phyloP scores from a whole-genome alignment of 164 flowering plant genomes.

The Vitis rupestris region DNA sequence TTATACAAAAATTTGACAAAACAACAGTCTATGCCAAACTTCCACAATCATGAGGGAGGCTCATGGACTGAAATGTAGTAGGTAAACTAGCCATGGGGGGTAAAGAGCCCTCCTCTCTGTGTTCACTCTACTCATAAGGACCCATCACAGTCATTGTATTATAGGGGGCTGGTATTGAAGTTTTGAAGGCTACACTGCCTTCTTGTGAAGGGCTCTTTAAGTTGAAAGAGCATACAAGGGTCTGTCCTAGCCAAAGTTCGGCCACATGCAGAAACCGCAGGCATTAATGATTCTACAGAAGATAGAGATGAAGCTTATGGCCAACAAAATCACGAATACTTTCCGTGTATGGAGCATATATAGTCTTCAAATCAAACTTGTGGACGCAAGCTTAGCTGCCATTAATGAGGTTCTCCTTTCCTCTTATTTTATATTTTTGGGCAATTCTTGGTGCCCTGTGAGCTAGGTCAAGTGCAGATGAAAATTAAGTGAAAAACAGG shows the following conservation, averaged over 20 bases:
- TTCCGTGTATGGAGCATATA: not conserved
- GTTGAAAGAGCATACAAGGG: not conserved
- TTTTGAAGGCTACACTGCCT: too few species aligned
- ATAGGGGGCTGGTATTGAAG: too few species aligned
- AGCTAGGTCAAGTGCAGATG: not conserved
- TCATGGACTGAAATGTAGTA: too few species aligned
- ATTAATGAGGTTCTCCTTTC: not conserved
- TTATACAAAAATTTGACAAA: too few species aligned
- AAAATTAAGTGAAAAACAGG: too few species aligned
- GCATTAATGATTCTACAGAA: not conserved
- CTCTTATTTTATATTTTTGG: not conserved
- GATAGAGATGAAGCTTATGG: not conserved
- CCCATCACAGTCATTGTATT: too few species aligned
- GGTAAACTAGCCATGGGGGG: too few species aligned
- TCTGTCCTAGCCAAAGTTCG: not conserved
- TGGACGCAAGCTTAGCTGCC: constrained; percentile 3
- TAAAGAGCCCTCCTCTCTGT: too few species aligned
- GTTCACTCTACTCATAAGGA: too few species aligned
- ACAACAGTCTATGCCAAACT: too few species aligned
- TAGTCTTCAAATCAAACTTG: not conserved
- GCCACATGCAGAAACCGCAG: not conserved
- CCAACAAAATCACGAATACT: not conserved
- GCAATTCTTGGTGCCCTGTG: not conserved
- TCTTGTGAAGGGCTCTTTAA: too few species aligned
- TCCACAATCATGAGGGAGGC: too few species aligned